Evolutionary conservation across 2,329 filamentous ascomycete species (phyloP).

Genomic region (Sordariomycetes sp.): DNA sequence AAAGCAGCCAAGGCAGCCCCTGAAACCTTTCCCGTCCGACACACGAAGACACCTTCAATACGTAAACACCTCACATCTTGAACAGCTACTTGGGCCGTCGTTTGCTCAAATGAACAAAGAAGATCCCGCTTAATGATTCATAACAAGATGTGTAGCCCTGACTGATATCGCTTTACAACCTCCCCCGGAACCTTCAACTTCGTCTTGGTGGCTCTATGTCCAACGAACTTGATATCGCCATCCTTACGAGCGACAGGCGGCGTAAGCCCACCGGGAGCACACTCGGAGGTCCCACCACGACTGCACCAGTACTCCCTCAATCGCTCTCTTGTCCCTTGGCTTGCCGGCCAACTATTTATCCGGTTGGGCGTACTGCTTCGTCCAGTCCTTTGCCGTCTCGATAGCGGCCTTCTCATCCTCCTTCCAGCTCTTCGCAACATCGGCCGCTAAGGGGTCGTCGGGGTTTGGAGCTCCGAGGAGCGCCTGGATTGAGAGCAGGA

Average conservation of each 20-base stretch:
- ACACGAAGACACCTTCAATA: not conserved
- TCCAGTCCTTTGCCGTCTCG: slow-evolving; percentile 87
- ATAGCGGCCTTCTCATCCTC: slow-evolving; percentile 90
- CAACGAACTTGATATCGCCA: not conserved
- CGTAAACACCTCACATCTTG: not conserved
- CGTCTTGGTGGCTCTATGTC: too few relatives aligned
- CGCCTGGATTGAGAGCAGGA: slow-evolving; percentile 96
- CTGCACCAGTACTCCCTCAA: not conserved
- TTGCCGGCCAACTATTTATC: slow-evolving; percentile 4
- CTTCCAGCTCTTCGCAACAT: slow-evolving; percentile 97
- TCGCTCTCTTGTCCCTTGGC: not conserved
- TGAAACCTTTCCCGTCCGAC: not conserved
- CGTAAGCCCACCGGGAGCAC: not conserved
- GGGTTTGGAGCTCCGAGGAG: slow-evolving; percentile 93
- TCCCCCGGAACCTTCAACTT: not conserved
- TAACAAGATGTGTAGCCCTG: not conserved
- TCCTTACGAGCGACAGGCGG: not conserved
- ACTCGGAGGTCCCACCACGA: not conserved
- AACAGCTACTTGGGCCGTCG: not conserved
- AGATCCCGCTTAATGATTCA: not conserved
- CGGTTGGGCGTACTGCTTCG: slow-evolving; percentile 57
- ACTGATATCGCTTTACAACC: not conserved
- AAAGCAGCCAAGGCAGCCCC: too few relatives aligned
- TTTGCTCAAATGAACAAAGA: not conserved
- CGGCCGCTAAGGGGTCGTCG: slow-evolving; percentile 94